Evolutionary conservation across 2,329 filamentous ascomycete species (phyloP).

Genomic region (Monilinia vaccinii-corymbosi): DNA sequence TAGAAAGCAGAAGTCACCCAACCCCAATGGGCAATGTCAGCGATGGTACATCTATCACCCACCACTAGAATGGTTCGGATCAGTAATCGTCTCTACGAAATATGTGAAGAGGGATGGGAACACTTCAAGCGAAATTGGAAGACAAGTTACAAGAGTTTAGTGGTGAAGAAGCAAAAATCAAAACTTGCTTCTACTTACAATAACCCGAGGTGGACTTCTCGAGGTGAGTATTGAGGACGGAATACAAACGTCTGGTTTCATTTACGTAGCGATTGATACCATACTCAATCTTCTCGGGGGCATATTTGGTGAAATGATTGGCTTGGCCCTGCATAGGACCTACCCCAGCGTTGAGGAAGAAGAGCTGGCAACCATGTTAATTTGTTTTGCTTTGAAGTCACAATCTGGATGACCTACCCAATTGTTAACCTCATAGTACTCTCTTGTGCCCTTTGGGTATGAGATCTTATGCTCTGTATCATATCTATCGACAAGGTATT

Average conservation of each 20-base stretch:
- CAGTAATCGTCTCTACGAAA: neutral
- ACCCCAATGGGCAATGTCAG: constrained; percentile 56
- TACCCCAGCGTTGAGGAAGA: constrained; percentile 71
- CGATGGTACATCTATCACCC: constrained; percentile 61
- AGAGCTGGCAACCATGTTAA: constrained; percentile 32
- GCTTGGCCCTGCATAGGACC: constrained; percentile 79
- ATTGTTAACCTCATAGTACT: constrained; percentile 71
- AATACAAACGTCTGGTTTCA: constrained; percentile 75
- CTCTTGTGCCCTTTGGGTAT: constrained; percentile 61
- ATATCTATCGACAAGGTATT: constrained; percentile 76
- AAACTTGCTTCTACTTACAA: constrained; percentile 14
- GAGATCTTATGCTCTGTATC: constrained; percentile 76
- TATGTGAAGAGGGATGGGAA: neutral
- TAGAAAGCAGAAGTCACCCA: constrained; percentile 26
- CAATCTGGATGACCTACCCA: constrained; percentile 45
- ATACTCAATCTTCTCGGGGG: constrained; percentile 74
- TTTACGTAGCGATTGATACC: constrained; percentile 74
- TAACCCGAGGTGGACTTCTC: constrained; percentile 45
- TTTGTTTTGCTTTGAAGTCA: neutral
- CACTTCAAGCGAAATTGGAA: neutral
- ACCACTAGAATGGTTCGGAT: constrained; percentile 34
- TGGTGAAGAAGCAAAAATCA: neutral
- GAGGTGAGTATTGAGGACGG: constrained; percentile 66
- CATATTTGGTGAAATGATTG: constrained; percentile 78
- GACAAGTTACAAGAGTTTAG: neutral